These are phyloP conservation scores for Elongisporangium prolatum DNA, from an alignment of 352 stramenopile species.

Conservation along the genomic window DNA sequence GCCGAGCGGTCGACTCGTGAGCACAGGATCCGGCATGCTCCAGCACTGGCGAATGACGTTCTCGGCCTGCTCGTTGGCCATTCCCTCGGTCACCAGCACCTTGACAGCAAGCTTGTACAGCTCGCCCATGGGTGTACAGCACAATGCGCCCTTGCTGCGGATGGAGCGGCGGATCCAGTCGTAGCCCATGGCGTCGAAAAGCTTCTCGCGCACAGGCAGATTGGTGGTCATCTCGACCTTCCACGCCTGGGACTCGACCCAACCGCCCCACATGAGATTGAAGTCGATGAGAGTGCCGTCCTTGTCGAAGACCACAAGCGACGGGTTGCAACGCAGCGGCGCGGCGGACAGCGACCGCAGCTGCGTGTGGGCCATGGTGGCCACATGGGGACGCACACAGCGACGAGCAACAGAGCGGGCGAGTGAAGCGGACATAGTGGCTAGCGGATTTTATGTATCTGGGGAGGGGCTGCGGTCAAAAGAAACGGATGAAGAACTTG, in stretches of 20 bases:
- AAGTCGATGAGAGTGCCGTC: slow-evolving; percentile 90
- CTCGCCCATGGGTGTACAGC: slow-evolving; percentile 81
- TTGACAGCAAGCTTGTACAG: slow-evolving; percentile 80
- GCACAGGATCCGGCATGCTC: slow-evolving; percentile 76
- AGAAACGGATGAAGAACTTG: slow-evolving; percentile 7
- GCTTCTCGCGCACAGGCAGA: slow-evolving; percentile 74
- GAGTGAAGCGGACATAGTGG: slow-evolving; percentile 4
- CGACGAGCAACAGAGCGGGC: background rate
- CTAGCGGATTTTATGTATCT: slow-evolving; percentile 8
- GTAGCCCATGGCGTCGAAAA: slow-evolving; percentile 86
- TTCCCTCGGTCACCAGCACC: slow-evolving; percentile 69
- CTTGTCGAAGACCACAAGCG: slow-evolving; percentile 88
- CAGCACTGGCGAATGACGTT: slow-evolving; percentile 73
- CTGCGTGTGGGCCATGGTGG: slow-evolving; percentile 2
- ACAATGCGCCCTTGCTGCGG: slow-evolving; percentile 76
- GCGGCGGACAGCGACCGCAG: slow-evolving; percentile 4
- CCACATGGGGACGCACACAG: background rate
- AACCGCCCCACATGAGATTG: slow-evolving; percentile 87
- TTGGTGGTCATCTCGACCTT: slow-evolving; percentile 81
- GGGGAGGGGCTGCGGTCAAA: slow-evolving; percentile 2
- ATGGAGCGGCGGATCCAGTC: slow-evolving; percentile 81
- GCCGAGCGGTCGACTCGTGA: slow-evolving; percentile 62
- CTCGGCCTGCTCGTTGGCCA: slow-evolving; percentile 53
- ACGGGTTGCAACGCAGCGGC: slow-evolving; percentile 39
- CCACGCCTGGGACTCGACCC: slow-evolving; percentile 82